Conservation (phyloP, 306 rosid species). For the Cicer pinnatifidum region DNA sequence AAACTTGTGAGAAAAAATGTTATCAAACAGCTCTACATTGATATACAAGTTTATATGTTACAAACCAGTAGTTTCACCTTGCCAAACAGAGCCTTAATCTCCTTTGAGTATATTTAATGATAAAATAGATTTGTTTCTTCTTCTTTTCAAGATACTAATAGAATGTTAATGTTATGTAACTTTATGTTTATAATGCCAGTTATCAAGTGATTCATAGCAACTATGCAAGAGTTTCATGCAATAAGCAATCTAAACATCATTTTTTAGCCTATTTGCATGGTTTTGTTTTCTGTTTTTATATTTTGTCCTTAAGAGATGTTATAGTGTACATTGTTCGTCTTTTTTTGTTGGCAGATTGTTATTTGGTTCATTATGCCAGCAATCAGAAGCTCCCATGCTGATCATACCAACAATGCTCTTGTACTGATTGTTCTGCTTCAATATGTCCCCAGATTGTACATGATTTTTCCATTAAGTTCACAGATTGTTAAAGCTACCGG, state of each 20-base stretch:
- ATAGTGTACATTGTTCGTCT: constrained; percentile 33
- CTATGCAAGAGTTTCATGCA: not conserved
- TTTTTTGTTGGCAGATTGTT: constrained; percentile 67
- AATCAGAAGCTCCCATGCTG: constrained; percentile 72
- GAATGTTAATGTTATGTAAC: not conserved
- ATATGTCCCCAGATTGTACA: constrained; percentile 79
- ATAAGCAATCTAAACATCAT: not conserved
- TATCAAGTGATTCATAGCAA: not conserved
- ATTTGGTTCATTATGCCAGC: constrained; percentile 90
- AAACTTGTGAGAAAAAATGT: too few species aligned
- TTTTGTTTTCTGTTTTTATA: not conserved
- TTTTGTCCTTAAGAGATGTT: constrained; percentile 10
- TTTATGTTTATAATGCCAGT: not conserved
- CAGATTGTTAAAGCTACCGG: constrained; percentile 93
- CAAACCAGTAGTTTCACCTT: too few species aligned
- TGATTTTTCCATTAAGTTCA: constrained; percentile 84
- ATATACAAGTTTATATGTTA: too few species aligned
- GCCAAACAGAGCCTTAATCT: too few species aligned
- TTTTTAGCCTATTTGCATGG: not conserved
- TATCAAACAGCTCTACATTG: too few species aligned
- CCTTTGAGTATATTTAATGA: not conserved
- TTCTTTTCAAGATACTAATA: not conserved
- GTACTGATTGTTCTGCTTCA: constrained; percentile 83
- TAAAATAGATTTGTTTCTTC: not conserved
- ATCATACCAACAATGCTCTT: constrained; percentile 76